A percentile compares a stretch with the other conserved stretches of the same genome.
Conservation (phyloP, 306 rosid species). For the Geum urbanum region DNA sequence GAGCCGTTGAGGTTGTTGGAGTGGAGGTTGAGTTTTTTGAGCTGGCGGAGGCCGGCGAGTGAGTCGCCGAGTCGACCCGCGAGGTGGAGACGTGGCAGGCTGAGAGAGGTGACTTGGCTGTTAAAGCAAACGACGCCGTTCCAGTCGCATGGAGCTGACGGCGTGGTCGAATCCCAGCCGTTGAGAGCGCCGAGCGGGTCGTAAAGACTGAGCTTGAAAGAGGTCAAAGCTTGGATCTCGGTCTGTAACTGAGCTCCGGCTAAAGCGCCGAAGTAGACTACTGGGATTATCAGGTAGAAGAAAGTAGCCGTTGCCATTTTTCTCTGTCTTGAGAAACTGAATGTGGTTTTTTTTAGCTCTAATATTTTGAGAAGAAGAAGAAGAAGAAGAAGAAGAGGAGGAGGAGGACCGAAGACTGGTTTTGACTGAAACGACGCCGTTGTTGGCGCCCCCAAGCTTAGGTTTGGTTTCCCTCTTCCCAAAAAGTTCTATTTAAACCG, state of each 20-base stretch:
- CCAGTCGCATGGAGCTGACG: conserved; percentile 79
- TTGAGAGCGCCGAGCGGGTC: conserved; percentile 61
- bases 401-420: not conserved
- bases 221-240: conserved; percentile 51
- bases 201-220: conserved; percentile 46
- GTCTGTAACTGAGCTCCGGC: conserved; percentile 20
- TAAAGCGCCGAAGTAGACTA: conserved; percentile 23
- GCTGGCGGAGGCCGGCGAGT: conserved; percentile 40
- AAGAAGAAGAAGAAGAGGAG: not conserved
- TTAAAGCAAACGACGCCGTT: conserved; percentile 52
- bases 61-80: conserved; percentile 41
- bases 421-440: not conserved
- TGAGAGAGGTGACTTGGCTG: conserved; percentile 52
- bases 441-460: not conserved
- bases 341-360: not conserved
- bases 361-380: too few relatives aligned
- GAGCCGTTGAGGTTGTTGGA: conserved; percentile 61
- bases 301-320: conserved; percentile 55
- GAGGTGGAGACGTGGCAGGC: conserved; percentile 67
- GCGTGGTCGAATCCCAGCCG: conserved; percentile 56
- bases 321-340: not conserved
- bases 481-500: not conserved
- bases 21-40: conserved; percentile 64
- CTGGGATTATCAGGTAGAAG: conserved; percentile 24
- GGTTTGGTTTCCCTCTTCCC: conserved; percentile 4